phyloP scores from a whole-genome alignment of 441 rosid species.

The Biscutella laevigata region DNA sequence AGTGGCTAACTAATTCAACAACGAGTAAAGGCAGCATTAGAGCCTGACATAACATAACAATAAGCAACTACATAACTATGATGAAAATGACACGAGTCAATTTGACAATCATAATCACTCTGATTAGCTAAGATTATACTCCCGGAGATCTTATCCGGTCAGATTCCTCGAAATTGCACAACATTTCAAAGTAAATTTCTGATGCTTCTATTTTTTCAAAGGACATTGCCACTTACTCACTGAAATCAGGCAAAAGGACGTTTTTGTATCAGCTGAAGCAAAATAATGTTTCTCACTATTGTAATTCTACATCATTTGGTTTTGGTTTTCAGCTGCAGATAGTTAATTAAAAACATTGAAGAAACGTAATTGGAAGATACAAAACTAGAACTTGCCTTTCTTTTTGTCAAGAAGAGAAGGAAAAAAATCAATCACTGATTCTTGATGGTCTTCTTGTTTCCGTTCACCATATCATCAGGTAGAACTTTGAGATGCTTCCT shows the following conservation, averaged over 20 bases:
- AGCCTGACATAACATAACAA: too few species aligned
- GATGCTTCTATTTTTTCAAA: not conserved
- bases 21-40: too few species aligned
- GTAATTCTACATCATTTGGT: not conserved
- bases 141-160: too few species aligned
- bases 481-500: conserved; percentile 70
- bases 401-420: not conserved
- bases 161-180: too few species aligned
- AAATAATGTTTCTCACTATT: not conserved
- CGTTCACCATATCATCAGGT: conserved; percentile 44
- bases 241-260: not conserved
- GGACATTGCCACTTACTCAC: not conserved
- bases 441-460: conserved; percentile 4
- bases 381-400: conserved; percentile 4
- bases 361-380: not conserved
- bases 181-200: not conserved
- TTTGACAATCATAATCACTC: not conserved
- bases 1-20: too few species aligned
- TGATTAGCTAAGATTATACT: not conserved
- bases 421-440: not conserved
- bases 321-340: not conserved
- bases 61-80: not conserved
- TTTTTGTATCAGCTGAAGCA: not conserved
- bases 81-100: not conserved
- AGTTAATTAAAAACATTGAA: not conserved